Base-by-base conservation (phyloP, 106 monocot species). In the Dendrobium huoshanense region DNA sequence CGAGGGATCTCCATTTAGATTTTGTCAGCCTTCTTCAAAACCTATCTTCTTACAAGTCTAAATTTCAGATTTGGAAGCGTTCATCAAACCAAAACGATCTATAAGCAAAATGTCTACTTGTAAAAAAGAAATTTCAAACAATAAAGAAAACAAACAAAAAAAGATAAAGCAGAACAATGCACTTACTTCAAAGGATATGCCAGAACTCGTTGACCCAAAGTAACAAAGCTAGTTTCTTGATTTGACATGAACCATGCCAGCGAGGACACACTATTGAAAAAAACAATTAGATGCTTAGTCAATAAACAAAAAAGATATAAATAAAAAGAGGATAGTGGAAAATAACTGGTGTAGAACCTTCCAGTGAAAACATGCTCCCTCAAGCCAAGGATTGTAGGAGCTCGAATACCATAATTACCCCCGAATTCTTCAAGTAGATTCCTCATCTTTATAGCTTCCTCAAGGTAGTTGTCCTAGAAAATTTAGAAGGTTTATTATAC, bases 191-290 rank as follows among this genome's bases (percentile, higher is more conserved):
- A 88, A 77, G 94, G 94, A 77, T 89, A 90, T 79, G 97, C 97
- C 75, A 97, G 86, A 67, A 97, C 94, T 15, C 97, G 90, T 75
- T 97, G 94, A 2, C 93, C 97, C 85, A 97, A 89, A 17, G 97
- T 97, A 64, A 97, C 97, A 94, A 97, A 97, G 80, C 97, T 97
- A 27, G 97, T 94, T 79, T 97, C 97, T 80, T 97, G 97, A 80
- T 97, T 97, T 78, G 97, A 94, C 97, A 97, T 97, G 77, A 97
- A 97, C 87, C 83, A 89, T 20, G 97, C 97, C 55, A 97, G 78
- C 17, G 97, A 97, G 42, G 97, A 97, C 15, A 97, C 94, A 91
- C 97, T 97, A 75, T 27, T 73, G 47, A 79, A 43, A 7, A 72
- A 37, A 65, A 49, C 42, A 77, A 77, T 33, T 16, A 48, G 3